Conservation (phyloP, 2,329 filamentous ascomycete genomes). For the Leptographium procerum region DNA sequence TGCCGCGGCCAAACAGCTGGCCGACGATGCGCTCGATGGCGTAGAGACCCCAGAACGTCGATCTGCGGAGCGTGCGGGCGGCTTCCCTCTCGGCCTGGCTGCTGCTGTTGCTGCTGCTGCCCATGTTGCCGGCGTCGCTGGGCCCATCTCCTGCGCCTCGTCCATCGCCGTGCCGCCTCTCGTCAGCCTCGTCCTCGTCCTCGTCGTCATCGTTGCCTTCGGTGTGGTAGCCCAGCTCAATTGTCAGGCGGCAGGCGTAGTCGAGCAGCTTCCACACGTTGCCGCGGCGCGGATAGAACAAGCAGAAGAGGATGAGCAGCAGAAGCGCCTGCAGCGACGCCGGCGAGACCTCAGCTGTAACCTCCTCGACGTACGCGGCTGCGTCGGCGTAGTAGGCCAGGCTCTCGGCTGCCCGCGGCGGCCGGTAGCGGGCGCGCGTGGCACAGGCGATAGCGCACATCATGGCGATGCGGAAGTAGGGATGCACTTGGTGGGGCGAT, state of each 20-base stretch:
- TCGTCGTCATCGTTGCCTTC: constrained; percentile 9
- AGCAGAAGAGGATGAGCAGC: constrained; percentile 11
- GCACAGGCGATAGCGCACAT: constrained; percentile 21
- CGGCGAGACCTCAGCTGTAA: constrained; percentile 10
- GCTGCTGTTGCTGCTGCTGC: too few relatives aligned
- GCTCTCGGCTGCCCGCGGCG: constrained; percentile 9
- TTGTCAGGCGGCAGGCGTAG: constrained; percentile 12
- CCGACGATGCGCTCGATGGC: constrained; percentile 24
- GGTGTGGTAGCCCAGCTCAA: constrained; percentile 22
- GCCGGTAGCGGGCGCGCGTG: constrained; percentile 17
- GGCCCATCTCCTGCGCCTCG: background rate
- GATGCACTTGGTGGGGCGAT: constrained; percentile 14
- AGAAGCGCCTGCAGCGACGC: constrained; percentile 10
- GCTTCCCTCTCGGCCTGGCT: constrained; percentile 1
- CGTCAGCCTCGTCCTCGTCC: background rate
- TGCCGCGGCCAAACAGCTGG: constrained; percentile 24
- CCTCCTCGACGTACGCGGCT: constrained; percentile 10
- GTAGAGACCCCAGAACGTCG: constrained; percentile 24
- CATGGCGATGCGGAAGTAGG: constrained; percentile 21
- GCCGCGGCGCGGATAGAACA: constrained; percentile 11
- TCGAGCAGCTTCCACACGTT: constrained; percentile 13
- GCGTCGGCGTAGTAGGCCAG: constrained; percentile 9
- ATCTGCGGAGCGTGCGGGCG: constrained; percentile 7
- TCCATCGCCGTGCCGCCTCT: background rate
- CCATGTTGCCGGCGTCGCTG: background rate